A percentile compares a stretch with the other conserved stretches of the same genome.
phyloP scores from a whole-genome alignment of 768 basidiomycete species.

The Serpula lacrymans region DNA sequence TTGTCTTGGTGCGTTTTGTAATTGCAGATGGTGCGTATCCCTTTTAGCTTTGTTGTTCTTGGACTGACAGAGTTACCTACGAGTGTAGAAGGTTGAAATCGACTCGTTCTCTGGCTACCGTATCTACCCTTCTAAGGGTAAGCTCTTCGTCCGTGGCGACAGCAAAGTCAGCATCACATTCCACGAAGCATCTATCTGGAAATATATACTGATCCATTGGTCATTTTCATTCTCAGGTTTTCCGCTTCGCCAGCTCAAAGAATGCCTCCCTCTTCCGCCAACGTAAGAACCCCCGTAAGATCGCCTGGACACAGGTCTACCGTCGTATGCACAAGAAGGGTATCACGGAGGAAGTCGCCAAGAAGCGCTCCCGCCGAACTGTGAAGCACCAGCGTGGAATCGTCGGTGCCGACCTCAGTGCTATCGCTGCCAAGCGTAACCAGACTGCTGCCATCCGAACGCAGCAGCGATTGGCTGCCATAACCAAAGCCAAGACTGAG shows the following conservation, averaged over 20 bases:
- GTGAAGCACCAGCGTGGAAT: conserved; percentile 99
- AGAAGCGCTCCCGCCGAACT: conserved; percentile 95
- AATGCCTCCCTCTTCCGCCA: conserved; percentile 96
- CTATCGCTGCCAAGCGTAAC: conserved; percentile 90
- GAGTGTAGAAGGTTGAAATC: conserved; percentile 89
- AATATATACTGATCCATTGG: too few species aligned
- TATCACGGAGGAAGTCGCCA: conserved; percentile 97
- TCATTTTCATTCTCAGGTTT: conserved; percentile 57
- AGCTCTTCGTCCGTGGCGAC: conserved; percentile 93
- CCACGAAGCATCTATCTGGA: neutral
- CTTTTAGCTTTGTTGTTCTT: neutral
- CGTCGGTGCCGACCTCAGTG: conserved; percentile 90
- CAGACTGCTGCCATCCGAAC: conserved; percentile 83
- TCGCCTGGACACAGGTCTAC: conserved; percentile 94
- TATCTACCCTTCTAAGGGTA: conserved; percentile 98
- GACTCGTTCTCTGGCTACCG: conserved; percentile 97
- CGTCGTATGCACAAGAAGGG: conserved; percentile 99
- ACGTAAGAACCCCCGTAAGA: conserved; percentile 99
- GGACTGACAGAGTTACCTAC: conserved; percentile 2
- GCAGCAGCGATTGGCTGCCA: conserved; percentile 80
- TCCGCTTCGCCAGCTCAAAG: conserved; percentile 94
- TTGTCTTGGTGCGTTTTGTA: neutral
- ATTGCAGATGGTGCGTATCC: conserved; percentile 22
- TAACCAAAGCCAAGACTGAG: conserved; percentile 91
- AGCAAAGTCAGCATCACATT: conserved; percentile 65